Base-by-base conservation (phyloP, 257 asterid species). In the Gynochthodes officinalis region DNA sequence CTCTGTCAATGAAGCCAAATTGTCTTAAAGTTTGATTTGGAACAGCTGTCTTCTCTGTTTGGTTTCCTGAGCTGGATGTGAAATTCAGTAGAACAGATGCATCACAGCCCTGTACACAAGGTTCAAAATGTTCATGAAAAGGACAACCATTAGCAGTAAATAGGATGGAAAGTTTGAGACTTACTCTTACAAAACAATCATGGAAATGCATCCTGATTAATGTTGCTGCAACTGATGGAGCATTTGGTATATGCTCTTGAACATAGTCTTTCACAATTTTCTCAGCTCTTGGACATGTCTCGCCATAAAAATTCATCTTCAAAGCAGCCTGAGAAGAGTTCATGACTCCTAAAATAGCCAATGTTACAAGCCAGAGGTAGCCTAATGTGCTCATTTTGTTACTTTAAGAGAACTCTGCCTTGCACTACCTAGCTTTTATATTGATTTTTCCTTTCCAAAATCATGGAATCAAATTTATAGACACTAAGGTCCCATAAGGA, bases 201-300 rank as follows among this genome's bases (percentile, higher is more conserved):
- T 82, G 86, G 81, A 82, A 82, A 44, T 82, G 86, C 83, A 79
- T 79, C 61, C 83, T 76, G 19, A 82, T 73, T 7, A 89, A 43
- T 49, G 90, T 73, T 0, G 96, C 90, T 25, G 94, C 90, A 35
- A 86, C 85, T 3, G 80, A 70, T 62, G 91, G 94, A 69, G 90
- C 93, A 52, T 83, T 83, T 1, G 90, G 88, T 72, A 86, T 86
- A 80, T 83, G 59, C 48, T 46, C 42, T 12, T 39, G 65, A 71
- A 86, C 90, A 70, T 53, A 83, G 48, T 82, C 88, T 14, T 75
- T 76, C 63, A 88, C 89, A 63, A 88, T 88, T 27, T 82, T 73
- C 79, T 89, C 92, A 33, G 93, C 92, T 10, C 81, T 82, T 4
- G 94, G 94, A 62, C 96, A 89, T 23, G 80, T 75, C 39, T 86